Evolutionary conservation across 2,329 filamentous ascomycete species (phyloP), one percentile per base, ranked within the genome.

Genomic region (Lachnellula arida): DNA sequence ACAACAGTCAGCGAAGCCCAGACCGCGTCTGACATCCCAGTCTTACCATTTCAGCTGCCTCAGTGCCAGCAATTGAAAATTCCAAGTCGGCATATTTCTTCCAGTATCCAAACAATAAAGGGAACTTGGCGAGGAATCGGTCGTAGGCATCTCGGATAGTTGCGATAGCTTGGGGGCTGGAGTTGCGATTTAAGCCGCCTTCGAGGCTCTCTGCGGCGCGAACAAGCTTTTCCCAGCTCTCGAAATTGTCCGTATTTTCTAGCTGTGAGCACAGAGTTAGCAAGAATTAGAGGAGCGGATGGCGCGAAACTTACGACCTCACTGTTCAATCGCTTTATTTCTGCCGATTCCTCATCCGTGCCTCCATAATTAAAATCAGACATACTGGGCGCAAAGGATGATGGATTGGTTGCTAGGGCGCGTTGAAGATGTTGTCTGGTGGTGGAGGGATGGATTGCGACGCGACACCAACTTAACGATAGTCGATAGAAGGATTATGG

Each of bases 11-110:
- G 70, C 57, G 46, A 50, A 39, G 51, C 19, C 35, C 55, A 53
- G 53, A 53, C 17, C 56, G 49, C 8, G 35, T 25, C 46, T 17
- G 47, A 52, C 54, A 32, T 42, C 46, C 32, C 42, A 51, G 37
- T 51, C 81, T 68, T 73, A 96, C 91, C 88, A 97, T 95, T 73
- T 97, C 94, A 53, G 94, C 94, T 44, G 93, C 93, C 77, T 99
- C 94, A 5, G 94, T 95, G 17, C 94, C 94, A 4, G 91, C 91
- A 63, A 99, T 96, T 50, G 91, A 91, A 75, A 99, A 99, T 70
- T 99, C 94, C 61, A 96, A 81, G 68, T 97, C 93, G 68, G 94
- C 94, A 80, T 97, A 99, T 72, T 97, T 97, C 78, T 97, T 97
- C 94, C 94, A 99, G 77, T 97, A 99, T 51, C 93, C 94, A 68